A percentile compares a stretch with the other conserved stretches of the same genome.
These are phyloP conservation scores for Amphicarpaea edgeworthii DNA, from an alignment of 306 rosid species.

Conservation along the genomic window DNA sequence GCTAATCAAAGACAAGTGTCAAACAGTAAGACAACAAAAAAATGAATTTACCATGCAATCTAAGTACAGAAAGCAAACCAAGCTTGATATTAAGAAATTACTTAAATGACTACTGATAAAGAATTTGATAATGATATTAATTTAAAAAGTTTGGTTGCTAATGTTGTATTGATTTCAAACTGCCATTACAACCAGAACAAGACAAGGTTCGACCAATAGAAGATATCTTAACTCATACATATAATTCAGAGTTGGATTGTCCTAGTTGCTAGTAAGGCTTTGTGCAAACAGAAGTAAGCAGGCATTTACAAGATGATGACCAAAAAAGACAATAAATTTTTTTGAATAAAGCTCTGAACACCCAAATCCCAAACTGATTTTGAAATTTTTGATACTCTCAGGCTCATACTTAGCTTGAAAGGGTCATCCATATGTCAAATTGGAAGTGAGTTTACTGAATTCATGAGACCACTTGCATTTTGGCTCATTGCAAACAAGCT, in stretches of 20 bases:
- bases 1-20: constrained; percentile 25
- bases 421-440: neutral
- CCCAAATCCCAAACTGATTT: neutral
- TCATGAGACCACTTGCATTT: neutral
- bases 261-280: constrained; percentile 8
- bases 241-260: neutral
- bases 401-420: neutral
- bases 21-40: neutral
- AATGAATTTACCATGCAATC: constrained; percentile 1
- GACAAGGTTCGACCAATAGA: neutral
- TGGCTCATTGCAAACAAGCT: constrained; percentile 20
- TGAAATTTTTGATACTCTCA: neutral
- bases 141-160: neutral
- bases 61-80: constrained; percentile 10
- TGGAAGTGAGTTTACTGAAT: neutral
- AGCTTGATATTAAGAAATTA: constrained; percentile 15
- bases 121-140: neutral
- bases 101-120: constrained; percentile 10
- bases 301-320: constrained; percentile 8
- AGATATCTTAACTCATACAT: constrained; percentile 8
- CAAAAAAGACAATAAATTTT: constrained; percentile 7
- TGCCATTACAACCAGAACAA: neutral
- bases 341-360: constrained; percentile 17
- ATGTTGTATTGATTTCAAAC: neutral
- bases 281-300: constrained; percentile 9